phyloP scores from a whole-genome alignment of 345 rosid species.

The Eucalyptus brandiana region DNA sequence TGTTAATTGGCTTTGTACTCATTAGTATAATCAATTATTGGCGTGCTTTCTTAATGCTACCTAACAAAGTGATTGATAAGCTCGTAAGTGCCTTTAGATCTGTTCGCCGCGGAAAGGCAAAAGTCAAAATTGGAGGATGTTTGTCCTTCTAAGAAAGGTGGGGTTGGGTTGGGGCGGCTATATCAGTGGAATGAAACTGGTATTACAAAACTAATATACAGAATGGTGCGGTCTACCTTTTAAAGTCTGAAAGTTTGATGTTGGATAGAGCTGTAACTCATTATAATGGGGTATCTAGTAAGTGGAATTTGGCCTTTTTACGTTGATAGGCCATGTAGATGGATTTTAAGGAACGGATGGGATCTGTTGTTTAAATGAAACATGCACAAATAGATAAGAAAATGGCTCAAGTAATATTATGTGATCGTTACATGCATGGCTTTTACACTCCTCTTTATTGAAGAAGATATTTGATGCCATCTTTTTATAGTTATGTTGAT shows the following conservation, averaged over 20 bases:
- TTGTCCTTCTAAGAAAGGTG: background rate
- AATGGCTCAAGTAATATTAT: background rate
- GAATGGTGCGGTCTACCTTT: no score
- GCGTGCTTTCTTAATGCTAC: background rate
- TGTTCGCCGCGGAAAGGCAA: background rate
- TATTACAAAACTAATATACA: no score
- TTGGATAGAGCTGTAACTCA: background rate
- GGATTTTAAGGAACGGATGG: accelerated
- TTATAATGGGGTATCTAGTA: background rate
- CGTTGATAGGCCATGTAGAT: background rate
- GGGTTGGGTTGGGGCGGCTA: no score
- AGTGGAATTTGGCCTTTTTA: background rate
- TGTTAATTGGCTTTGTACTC: background rate
- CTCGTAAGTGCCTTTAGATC: background rate
- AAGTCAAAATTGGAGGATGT: background rate
- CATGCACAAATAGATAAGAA: accelerated
- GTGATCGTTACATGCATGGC: accelerated
- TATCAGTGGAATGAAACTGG: no score
- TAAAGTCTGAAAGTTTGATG: background rate
- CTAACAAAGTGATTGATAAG: accelerated
- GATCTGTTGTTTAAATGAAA: background rate
- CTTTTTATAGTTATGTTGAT: background rate
- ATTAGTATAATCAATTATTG: background rate
- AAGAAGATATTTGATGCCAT: background rate
- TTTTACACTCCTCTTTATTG: background rate